A percentile compares a stretch with the other conserved stretches of the same genome.
phyloP scores from a whole-genome alignment of 345 rosid genomes.

The Microcos paniculata region DNA sequence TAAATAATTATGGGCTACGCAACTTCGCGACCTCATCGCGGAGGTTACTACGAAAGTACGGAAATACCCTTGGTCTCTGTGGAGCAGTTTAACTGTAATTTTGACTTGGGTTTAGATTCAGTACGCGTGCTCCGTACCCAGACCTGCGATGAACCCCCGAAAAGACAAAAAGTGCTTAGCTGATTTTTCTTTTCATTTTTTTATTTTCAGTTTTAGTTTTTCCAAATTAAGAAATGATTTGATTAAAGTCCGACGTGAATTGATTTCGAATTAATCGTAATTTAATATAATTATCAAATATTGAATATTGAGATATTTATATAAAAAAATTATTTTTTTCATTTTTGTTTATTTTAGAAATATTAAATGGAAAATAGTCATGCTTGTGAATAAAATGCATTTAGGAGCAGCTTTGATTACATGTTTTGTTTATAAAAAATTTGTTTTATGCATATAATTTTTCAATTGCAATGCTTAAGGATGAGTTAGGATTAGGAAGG shows the following conservation, averaged over 20 bases:
- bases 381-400: background rate
- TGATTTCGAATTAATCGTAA: too few relatives aligned
- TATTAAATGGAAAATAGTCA: too few relatives aligned
- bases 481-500: background rate
- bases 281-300: too few relatives aligned
- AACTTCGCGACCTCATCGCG: slow-evolving; percentile 12
- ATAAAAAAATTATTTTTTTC: too few relatives aligned
- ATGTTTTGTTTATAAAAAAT: too few relatives aligned
- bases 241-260: too few relatives aligned
- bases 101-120: slow-evolving; percentile 2
- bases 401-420: background rate
- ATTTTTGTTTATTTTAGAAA: too few relatives aligned
- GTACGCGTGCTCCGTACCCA: background rate
- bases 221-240: too few relatives aligned
- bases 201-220: too few relatives aligned
- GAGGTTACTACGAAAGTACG: background rate
- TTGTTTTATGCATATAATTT: too few relatives aligned
- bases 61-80: slow-evolving; percentile 7
- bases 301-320: too few relatives aligned
- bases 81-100: slow-evolving; percentile 16
- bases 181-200: background rate
- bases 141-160: background rate
- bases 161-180: too few relatives aligned
- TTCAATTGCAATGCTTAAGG: background rate
- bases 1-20: slow-evolving; percentile 20